These are phyloP conservation scores for Groenewaldozyma tartarivorans DNA, from an alignment of 805 yeast species.

Conservation along the genomic window DNA sequence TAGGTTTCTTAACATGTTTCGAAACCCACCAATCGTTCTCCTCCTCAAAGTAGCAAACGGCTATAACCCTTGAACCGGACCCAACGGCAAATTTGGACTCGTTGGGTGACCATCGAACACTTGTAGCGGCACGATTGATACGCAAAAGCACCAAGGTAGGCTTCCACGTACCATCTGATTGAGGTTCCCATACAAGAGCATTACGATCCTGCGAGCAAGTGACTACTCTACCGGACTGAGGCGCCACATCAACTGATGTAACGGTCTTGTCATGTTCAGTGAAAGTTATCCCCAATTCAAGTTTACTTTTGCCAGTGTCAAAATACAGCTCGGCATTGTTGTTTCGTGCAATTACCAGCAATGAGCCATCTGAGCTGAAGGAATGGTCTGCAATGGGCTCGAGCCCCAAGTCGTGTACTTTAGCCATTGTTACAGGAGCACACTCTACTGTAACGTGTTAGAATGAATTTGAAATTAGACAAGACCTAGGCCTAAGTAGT, in stretches of 20 bases:
- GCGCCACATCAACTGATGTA: conserved; percentile 86
- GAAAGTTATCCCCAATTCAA: conserved; percentile 55
- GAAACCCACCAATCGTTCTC: conserved; percentile 99
- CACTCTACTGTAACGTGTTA: conserved; percentile 28
- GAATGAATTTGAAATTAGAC: no score
- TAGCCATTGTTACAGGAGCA: conserved; percentile 22
- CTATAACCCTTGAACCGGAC: conserved; percentile 86
- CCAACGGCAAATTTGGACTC: conserved; percentile 98
- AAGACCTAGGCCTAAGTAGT: no score
- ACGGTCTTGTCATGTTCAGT: conserved; percentile 87
- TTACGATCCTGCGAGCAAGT: conserved; percentile 98
- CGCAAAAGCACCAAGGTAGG: conserved; percentile 89
- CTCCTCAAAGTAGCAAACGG: conserved; percentile 90
- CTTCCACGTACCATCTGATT: conserved; percentile 52
- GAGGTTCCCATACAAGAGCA: conserved; percentile 91
- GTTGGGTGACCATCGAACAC: conserved; percentile 88
- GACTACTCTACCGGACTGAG: conserved; percentile 73
- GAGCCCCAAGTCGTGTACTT: conserved; percentile 46
- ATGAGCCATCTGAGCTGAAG: conserved; percentile 56
- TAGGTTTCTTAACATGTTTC: conserved; percentile 92
- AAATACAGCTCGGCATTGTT: conserved; percentile 68
- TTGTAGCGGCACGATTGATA: conserved; percentile 91
- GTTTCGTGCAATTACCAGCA: conserved; percentile 76
- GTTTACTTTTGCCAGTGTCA: conserved; percentile 38
- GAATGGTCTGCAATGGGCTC: conserved; percentile 87